Base-by-base conservation (phyloP, 805 yeast species). In the Teunomyces gatunensis region DNA sequence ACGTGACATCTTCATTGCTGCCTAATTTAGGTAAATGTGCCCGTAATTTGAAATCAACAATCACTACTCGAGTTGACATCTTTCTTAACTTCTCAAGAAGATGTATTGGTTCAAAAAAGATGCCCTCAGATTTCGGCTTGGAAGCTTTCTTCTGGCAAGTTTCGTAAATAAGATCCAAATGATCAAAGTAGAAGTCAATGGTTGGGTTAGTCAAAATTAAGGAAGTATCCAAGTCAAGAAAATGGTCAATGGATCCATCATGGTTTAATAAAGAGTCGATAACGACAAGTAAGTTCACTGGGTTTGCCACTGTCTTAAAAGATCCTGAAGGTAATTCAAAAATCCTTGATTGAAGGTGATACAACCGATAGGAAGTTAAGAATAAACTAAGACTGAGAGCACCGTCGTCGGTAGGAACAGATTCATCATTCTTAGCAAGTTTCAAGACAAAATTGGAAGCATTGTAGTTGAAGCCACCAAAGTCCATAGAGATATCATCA, bases 261-360 rank as follows among this genome's bases (percentile, higher is more conserved):
- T 43, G 33, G 3, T 27, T 15, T 15, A 43, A 23, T 13, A 43
- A 27, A 10, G 45, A 45, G 32, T 56, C 54, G 3, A 53, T 42
- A 4, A 60, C 69, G 29, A 56, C 51, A 5, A 64, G 47, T 45
- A 60, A 18, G 52, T 66, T 51, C 1, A 56, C 57, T 48, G 54
- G 58, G 54, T 58, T 63, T 51, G 51, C 53, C 37, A 44, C 54
- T 4, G 55, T 47, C 32, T 55, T 47, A 49, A 65, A 54, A 0
- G 74, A 58, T 11, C 64, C 62, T 3, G 75, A 63, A 0, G 75
- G 76, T 6, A 72, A 42, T 27, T 67, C 74, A 32, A 73, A 47
- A 47, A 70, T 63, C 35, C 56, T 57, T 40, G 63, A 57, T 12
- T 55, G 67, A 9, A 57, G 49, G 39, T 73, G 71, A 39, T 45